phyloP scores from a whole-genome alignment of 257 asterid genomes.

The Solanum tarapatanum region DNA sequence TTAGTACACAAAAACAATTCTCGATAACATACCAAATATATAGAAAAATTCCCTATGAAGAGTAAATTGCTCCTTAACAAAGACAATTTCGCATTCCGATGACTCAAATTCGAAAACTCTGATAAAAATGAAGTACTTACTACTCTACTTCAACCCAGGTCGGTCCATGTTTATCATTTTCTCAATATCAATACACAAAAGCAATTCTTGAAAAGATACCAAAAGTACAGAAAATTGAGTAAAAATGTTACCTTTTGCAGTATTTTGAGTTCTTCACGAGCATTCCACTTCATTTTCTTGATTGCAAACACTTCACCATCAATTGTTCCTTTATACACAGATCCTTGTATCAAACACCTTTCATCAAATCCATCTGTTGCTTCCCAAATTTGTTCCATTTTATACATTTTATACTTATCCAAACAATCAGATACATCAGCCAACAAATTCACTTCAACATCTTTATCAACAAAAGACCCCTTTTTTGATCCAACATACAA shows the following conservation, averaged over 20 bases:
- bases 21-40: too few relatives aligned
- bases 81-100: accelerated
- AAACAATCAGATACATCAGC: constrained; percentile 87
- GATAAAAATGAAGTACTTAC: accelerated
- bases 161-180: background rate
- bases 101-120: accelerated
- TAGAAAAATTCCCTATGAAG: too few relatives aligned
- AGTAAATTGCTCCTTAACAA: background rate
- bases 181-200: background rate
- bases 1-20: background rate
- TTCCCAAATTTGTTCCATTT: constrained; percentile 47
- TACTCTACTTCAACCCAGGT: background rate
- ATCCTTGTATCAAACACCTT: constrained; percentile 50
- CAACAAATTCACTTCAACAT: constrained; percentile 52
- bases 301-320: constrained; percentile 70
- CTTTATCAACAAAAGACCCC: constrained; percentile 19
- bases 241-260: constrained; percentile 60
- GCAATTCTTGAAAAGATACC: background rate
- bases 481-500: constrained; percentile 6
- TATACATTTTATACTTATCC: constrained; percentile 84
- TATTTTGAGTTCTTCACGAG: constrained; percentile 90
- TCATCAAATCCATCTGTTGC: constrained; percentile 80
- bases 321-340: constrained; percentile 69
- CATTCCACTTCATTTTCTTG: constrained; percentile 99
- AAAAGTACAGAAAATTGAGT: background rate